A percentile compares a stretch with the other conserved stretches of the same genome.
Conservation (phyloP, 2,329 filamentous ascomycete genomes). For the Cordyceps farinosa region DNA sequence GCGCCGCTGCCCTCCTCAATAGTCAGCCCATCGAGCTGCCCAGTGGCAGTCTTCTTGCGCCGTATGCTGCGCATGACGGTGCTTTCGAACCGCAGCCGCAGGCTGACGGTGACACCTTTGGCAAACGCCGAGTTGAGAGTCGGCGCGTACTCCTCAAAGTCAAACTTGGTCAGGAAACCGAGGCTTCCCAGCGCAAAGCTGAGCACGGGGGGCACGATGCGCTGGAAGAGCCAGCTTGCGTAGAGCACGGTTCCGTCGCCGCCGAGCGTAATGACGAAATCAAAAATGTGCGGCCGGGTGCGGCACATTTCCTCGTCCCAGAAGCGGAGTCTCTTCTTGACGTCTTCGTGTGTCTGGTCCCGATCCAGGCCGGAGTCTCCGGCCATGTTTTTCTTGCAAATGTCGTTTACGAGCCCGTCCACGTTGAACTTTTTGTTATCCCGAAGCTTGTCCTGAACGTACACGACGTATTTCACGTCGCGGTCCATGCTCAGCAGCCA, state of each 20-base stretch:
- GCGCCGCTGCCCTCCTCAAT: conserved; percentile 1
- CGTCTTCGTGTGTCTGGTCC: conserved; percentile 32
- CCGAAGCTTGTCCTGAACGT: conserved; percentile 73
- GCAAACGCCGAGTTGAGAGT: conserved; percentile 70
- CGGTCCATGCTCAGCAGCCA: conserved; percentile 77
- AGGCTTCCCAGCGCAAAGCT: conserved; percentile 89
- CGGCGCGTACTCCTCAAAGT: conserved; percentile 70
- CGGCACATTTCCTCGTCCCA: conserved; percentile 81
- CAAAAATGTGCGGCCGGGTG: conserved; percentile 78
- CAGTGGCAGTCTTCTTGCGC: conserved; percentile 36
- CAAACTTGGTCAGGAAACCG: conserved; percentile 94
- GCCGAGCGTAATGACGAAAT: conserved; percentile 87
- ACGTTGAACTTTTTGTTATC: conserved; percentile 71
- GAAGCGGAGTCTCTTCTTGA: conserved; percentile 62
- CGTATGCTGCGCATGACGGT: conserved; percentile 79
- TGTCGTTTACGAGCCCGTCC: conserved; percentile 61
- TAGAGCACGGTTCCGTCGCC: conserved; percentile 97
- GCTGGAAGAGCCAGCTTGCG: conserved; percentile 94
- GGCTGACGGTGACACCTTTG: conserved; percentile 82
- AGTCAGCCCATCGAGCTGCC: conserved; percentile 17
- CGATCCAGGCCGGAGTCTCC: conserved; percentile 31
- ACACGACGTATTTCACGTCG: conserved; percentile 69
- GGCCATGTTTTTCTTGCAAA: conserved; percentile 42
- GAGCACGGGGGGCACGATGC: conserved; percentile 87
- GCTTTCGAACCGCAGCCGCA: conserved; percentile 86